Conservation (phyloP, 805 yeast species). For the Candida gorgasii region DNA sequence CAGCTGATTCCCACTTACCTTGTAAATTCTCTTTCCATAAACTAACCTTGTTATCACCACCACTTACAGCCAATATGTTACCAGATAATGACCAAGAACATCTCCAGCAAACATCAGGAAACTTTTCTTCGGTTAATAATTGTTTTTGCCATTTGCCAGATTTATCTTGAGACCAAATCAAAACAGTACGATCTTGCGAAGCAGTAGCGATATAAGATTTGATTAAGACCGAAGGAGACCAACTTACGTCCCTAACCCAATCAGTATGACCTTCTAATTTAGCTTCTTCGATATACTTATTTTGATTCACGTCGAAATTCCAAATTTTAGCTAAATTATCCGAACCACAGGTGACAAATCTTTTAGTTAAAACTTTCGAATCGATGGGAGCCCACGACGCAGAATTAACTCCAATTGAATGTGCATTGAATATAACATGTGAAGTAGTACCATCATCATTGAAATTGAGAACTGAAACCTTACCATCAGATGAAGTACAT, state of each 20-base stretch:
- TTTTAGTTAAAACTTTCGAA: slow-evolving; percentile 47
- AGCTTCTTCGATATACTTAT: slow-evolving; percentile 70
- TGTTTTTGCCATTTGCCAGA: slow-evolving; percentile 78
- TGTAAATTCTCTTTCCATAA: slow-evolving; percentile 93
- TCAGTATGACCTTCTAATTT: slow-evolving; percentile 88
- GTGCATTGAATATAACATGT: slow-evolving; percentile 70
- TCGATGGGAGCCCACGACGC: slow-evolving; percentile 90
- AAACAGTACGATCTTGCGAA: slow-evolving; percentile 92
- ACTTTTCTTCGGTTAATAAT: slow-evolving; percentile 70
- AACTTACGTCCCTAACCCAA: slow-evolving; percentile 98
- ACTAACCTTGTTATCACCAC: slow-evolving; percentile 94
- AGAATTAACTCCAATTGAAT: slow-evolving; percentile 89
- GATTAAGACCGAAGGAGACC: slow-evolving; percentile 91
- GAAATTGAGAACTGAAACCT: slow-evolving; percentile 86
- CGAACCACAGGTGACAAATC: slow-evolving; percentile 93
- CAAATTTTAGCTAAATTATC: slow-evolving; percentile 93
- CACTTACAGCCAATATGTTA: slow-evolving; percentile 89
- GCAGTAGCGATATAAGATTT: slow-evolving; percentile 93
- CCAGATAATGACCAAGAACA: slow-evolving; percentile 98
- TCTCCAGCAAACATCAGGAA: slow-evolving; percentile 98
- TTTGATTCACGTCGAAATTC: slow-evolving; percentile 60
- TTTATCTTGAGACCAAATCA: slow-evolving; percentile 88
- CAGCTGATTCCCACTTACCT: slow-evolving; percentile 98
- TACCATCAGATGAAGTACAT: slow-evolving; percentile 92
- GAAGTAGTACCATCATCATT: slow-evolving; percentile 82